Percentiles rank a stretch among this genome's conserved stretches.
Evolutionary conservation across 1,284 basidiomycete genomes (phyloP).

Genomic region (Cutaneotrichosporon mucoides): DNA sequence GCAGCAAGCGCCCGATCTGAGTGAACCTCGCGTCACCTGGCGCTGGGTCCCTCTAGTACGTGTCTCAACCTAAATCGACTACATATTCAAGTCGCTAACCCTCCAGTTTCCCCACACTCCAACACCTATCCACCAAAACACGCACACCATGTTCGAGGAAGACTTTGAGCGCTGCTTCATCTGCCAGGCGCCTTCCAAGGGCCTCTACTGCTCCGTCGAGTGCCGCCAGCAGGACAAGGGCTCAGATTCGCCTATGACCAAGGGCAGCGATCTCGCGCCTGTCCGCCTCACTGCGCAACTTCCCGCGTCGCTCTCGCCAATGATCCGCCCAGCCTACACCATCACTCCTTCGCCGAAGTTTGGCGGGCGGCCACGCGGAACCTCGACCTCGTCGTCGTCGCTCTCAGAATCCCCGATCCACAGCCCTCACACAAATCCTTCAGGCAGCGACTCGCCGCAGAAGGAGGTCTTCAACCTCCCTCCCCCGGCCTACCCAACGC

Average conservation of each 20-base stretch:
- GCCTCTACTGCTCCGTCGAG: constrained; percentile 45
- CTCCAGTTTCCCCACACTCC: no score
- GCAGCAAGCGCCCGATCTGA: no score
- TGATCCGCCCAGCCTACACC: constrained; percentile 29
- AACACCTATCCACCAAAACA: not conserved
- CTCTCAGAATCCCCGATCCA: constrained; percentile 41
- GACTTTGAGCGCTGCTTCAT: constrained; percentile 46
- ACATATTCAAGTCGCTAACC: no score
- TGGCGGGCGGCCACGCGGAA: constrained; percentile 20
- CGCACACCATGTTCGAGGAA: constrained; percentile 41
- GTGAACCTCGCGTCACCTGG: no score
- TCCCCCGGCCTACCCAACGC: constrained; percentile 36
- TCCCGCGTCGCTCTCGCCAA: constrained; percentile 34
- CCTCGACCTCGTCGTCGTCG: constrained; percentile 34
- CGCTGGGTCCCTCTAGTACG: no score
- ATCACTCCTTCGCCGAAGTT: constrained; percentile 33
- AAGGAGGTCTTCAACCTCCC: constrained; percentile 43
- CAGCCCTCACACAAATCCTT: constrained; percentile 39
- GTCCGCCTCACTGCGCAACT: constrained; percentile 39
- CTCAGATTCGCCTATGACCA: constrained; percentile 24
- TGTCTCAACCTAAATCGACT: no score
- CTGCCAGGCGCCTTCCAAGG: constrained; percentile 41
- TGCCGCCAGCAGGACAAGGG: constrained; percentile 43
- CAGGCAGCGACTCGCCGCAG: constrained; percentile 36
- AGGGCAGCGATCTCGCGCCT: constrained; percentile 17